Evolutionary conservation across 768 basidiomycete species (phyloP).

Genomic region (Trametes meyenii): DNA sequence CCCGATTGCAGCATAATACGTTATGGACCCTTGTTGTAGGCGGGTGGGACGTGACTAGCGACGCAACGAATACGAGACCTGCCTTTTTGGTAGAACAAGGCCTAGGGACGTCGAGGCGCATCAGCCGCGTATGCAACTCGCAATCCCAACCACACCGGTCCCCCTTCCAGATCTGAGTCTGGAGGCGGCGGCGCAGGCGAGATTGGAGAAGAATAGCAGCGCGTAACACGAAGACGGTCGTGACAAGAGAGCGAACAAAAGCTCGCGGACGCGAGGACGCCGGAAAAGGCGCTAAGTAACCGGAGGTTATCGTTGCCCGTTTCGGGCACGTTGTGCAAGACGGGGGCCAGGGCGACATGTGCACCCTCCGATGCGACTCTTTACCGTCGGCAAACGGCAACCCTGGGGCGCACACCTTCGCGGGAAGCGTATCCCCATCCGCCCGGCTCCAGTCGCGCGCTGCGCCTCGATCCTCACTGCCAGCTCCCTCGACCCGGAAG

Average conservation of each 20-base stretch:
- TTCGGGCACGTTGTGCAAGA: not conserved
- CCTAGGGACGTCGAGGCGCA: not conserved
- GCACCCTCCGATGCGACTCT: not conserved
- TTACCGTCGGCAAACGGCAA: slow-evolving; percentile 12
- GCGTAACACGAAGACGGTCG: not conserved
- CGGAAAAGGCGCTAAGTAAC: slow-evolving; percentile 8
- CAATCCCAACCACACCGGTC: too few species aligned
- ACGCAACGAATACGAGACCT: slow-evolving; percentile 7
- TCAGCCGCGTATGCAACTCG: not conserved
- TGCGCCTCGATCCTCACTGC: not conserved
- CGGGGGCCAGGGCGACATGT: slow-evolving; percentile 1
- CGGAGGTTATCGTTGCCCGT: not conserved
- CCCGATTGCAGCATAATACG: slow-evolving; percentile 7
- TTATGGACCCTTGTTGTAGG: slow-evolving; percentile 18
- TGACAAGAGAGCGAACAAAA: not conserved
- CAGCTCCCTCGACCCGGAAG: slow-evolving; percentile 13
- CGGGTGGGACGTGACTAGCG: not conserved
- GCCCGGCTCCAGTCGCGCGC: not conserved
- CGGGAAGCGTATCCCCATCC: slow-evolving; percentile 9
- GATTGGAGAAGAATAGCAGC: not conserved
- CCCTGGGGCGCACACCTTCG: slow-evolving; percentile 9
- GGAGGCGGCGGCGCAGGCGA: too few species aligned
- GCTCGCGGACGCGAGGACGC: not conserved
- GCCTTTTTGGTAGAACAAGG: slow-evolving; percentile 16
- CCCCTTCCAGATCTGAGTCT: too few species aligned